phyloP scores from a whole-genome alignment of 257 asterid species.

The Euphrasia confusa region DNA sequence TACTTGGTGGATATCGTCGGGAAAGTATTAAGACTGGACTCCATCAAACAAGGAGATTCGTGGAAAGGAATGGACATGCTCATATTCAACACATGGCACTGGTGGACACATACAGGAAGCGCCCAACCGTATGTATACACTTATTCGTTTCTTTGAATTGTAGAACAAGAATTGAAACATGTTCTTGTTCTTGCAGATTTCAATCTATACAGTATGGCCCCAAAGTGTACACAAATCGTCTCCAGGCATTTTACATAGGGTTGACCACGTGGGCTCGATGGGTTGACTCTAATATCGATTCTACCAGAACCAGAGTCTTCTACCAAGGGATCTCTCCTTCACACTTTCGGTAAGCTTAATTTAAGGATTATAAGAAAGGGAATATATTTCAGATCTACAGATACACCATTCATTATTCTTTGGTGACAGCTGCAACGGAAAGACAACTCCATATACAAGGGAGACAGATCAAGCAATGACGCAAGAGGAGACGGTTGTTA shows the following conservation, averaged over 20 bases:
- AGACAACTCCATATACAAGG: constrained; percentile 46
- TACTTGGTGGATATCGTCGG: constrained; percentile 72
- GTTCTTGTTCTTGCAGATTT: constrained; percentile 42
- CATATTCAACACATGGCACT: constrained; percentile 76
- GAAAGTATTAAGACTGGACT: constrained; percentile 52
- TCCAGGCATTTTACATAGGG: constrained; percentile 55
- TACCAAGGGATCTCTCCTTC: constrained; percentile 75
- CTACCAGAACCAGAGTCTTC: constrained; percentile 54
- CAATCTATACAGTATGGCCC: constrained; percentile 50
- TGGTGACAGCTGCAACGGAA: constrained; percentile 48
- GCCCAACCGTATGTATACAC: constrained; percentile 41
- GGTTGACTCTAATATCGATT: constrained; percentile 54
- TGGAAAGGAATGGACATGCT: constrained; percentile 85
- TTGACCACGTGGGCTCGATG: constrained; percentile 71
- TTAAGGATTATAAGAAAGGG: no score
- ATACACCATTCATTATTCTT: not conserved
- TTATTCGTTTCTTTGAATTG: not conserved
- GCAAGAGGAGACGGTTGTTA: constrained; percentile 55
- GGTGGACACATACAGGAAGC: constrained; percentile 86
- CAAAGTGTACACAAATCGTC: constrained; percentile 60
- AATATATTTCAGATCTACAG: not conserved
- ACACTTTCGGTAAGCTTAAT: constrained; percentile 49
- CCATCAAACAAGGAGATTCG: constrained; percentile 60
- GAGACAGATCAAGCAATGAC: constrained; percentile 55
- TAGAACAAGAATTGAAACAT: not conserved